Conservation (phyloP, 2,329 filamentous ascomycete genomes). For the Fusarium luffae region DNA sequence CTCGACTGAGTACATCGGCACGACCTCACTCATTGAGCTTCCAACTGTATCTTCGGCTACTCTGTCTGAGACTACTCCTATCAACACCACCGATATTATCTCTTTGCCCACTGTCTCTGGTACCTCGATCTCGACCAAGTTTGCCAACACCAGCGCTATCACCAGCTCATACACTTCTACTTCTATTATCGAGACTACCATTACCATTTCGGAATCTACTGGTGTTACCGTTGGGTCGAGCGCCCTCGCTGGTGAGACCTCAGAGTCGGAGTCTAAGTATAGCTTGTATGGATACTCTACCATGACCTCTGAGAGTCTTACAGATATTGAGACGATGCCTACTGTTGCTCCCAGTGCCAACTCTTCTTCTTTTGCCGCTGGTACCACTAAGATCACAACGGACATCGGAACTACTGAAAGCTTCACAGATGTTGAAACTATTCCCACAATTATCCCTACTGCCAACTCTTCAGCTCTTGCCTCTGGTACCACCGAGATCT, state of each 20-base stretch:
- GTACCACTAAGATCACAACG: slow-evolving; percentile 3
- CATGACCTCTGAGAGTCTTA: slow-evolving; percentile 9
- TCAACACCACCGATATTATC: slow-evolving; percentile 9
- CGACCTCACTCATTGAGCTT: slow-evolving; percentile 17
- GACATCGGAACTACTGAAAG: background rate
- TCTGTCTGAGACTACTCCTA: slow-evolving; percentile 4
- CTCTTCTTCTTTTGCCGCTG: slow-evolving; percentile 33
- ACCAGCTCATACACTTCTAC: slow-evolving; percentile 8
- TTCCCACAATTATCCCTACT: slow-evolving; percentile 32
- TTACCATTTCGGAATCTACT: background rate
- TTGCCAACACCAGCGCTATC: slow-evolving; percentile 12
- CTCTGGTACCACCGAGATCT: slow-evolving; percentile 7
- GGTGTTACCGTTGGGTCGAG: slow-evolving; percentile 13
- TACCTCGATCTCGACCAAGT: slow-evolving; percentile 1
- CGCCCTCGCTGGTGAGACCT: slow-evolving; percentile 23
- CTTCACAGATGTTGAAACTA: slow-evolving; percentile 23
- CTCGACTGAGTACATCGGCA: slow-evolving; percentile 27
- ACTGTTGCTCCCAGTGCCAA: slow-evolving; percentile 22
- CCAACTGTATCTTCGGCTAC: slow-evolving; percentile 14
- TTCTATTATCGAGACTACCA: background rate
- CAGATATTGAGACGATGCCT: slow-evolving; percentile 41
- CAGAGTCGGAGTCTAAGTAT: slow-evolving; percentile 2
- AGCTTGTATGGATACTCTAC: slow-evolving; percentile 34
- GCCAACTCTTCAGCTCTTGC: slow-evolving; percentile 32
- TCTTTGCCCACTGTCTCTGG: slow-evolving; percentile 19